Conservation (phyloP, 306 rosid genomes). For the Phaseolus lunatus region DNA sequence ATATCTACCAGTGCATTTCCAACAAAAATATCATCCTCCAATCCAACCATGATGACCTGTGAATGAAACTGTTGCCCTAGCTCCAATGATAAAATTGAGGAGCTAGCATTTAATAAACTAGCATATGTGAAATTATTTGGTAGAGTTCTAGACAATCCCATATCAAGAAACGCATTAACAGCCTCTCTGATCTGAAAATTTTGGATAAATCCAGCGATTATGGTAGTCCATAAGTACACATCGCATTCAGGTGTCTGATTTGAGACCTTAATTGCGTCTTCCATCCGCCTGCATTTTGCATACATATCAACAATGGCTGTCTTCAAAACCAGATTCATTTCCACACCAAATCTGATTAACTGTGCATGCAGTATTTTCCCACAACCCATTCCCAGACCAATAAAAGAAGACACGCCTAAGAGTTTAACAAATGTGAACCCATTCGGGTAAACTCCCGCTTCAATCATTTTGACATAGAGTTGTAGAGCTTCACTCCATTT, state of each 20-base stretch:
- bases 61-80: conserved; percentile 70
- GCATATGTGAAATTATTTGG: conserved; percentile 72
- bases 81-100: conserved; percentile 54
- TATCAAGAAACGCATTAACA: conserved; percentile 54
- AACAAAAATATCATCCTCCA: conserved; percentile 58
- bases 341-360: conserved; percentile 53
- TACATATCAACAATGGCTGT: conserved; percentile 75
- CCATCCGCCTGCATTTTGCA: conserved; percentile 55
- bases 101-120: conserved; percentile 58
- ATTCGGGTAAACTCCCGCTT: conserved; percentile 57
- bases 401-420: conserved; percentile 50
- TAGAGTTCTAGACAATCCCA: conserved; percentile 55
- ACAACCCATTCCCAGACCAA: conserved; percentile 44
- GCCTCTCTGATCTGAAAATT: conserved; percentile 60
- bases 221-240: conserved; percentile 70
- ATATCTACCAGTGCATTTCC: conserved; percentile 72
- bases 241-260: conserved; percentile 65
- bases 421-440: conserved; percentile 71
- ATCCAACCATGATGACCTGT: conserved; percentile 56
- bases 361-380: conserved; percentile 73
- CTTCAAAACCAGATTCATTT: conserved; percentile 67
- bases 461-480: conserved; percentile 57
- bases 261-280: conserved; percentile 61
- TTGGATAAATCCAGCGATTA: conserved; percentile 59
- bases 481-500: conserved; percentile 62